Base-by-base conservation (phyloP, 2,329 filamentous ascomycete genomes). In the Periconia sp. region DNA sequence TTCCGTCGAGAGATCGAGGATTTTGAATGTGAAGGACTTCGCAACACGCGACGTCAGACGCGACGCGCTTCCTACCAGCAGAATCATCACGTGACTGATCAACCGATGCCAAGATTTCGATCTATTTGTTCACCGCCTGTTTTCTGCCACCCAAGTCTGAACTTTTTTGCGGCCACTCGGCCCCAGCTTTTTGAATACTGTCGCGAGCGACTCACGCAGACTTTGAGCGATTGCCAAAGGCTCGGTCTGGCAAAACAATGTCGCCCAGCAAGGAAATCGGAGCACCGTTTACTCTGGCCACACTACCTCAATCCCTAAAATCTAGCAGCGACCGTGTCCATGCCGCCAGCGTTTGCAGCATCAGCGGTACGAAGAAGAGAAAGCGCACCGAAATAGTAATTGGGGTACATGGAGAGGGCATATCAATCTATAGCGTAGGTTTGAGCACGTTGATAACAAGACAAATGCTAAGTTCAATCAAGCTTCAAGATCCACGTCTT, bases 331-430 rank as follows among this genome's bases (percentile, higher is more conserved):
- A 74, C 31, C 69, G 61, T 33, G 68, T 68, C 4, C 66, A 71
- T 37, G 72, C 72, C 16, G 63, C 72, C 25, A 59, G 69, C n/a
- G 80, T 84, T 31, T 77, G 75, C 65, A 77, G 79, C 53, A 65
- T 84, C 40, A 73, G 73, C 44, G 76, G 77, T 38, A 73, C 77
- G 29, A 80, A 76, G 66, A 84, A 82, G 68, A 77, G 80, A 61
- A 84, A 85, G 70, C 73, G 83, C 62, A 78, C 82, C 56, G 83
- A 86, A 59, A 73, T 85, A 37, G 80, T 74, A 22, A 76, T 82
- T 15, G 80, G 75, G 1, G 71, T 84, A 11, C 81, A 85, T 60
- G 81, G 82, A 26, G 81, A 85, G 60, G 78, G 79, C 21, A 69
- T 86, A 36, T 83, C 79, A 50, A 78, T 86, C 24, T 85, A 85